phyloP scores from a whole-genome alignment of 2,329 filamentous ascomycete genomes.

The Phialemonium atrogriseum region DNA sequence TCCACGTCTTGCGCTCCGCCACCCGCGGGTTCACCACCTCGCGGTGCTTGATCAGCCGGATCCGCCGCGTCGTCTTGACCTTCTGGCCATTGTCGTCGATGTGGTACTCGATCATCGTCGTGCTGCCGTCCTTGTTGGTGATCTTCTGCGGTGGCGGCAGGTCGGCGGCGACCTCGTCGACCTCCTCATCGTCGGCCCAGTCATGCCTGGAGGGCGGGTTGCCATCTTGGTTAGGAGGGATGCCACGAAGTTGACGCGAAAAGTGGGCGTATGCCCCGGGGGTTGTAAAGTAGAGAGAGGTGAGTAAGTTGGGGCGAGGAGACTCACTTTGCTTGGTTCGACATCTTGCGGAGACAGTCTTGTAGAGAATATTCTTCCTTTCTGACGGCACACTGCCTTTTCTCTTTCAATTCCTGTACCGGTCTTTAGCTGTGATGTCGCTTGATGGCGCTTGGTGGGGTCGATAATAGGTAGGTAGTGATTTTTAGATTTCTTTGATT shows the following conservation, averaged over 20 bases:
- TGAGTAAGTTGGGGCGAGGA: neutral
- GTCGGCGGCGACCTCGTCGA: conserved; percentile 59
- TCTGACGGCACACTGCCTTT: no score
- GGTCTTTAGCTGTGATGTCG: no score
- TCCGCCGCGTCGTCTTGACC: conserved; percentile 93
- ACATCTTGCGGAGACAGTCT: conserved; percentile 13
- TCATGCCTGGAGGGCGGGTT: conserved; percentile 51
- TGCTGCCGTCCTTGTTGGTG: conserved; percentile 96
- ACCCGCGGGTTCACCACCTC: conserved; percentile 95
- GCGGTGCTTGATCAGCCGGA: conserved; percentile 85
- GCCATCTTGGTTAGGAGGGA: no score
- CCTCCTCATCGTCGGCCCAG: conserved; percentile 95
- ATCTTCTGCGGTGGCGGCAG: conserved; percentile 84
- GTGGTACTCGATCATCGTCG: conserved; percentile 85
- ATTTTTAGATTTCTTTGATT: no score
- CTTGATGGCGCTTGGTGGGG: no score
- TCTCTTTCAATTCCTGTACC: no score
- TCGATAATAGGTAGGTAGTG: no score
- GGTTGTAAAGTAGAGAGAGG: no score
- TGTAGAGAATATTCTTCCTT: no score
- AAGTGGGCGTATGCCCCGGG: no score
- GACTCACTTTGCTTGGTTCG: conserved; percentile 14
- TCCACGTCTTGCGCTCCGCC: conserved; percentile 86
- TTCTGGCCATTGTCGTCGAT: conserved; percentile 92
- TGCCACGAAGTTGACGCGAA: no score